phyloP scores from a whole-genome alignment of 805 yeast genomes.

The Yarrowia sp. region DNA sequence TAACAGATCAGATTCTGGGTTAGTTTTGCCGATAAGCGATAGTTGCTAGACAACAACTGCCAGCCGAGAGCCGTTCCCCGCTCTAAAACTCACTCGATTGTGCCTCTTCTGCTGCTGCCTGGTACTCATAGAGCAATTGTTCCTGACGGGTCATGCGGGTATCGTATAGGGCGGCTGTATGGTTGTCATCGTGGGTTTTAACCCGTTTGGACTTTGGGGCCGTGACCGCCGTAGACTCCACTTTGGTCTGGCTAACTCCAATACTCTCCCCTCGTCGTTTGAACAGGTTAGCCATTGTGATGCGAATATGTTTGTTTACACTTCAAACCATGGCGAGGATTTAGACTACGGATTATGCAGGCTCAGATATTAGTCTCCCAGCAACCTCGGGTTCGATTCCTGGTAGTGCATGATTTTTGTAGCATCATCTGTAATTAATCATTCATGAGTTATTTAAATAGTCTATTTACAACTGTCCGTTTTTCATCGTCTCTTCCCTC shows the following conservation, averaged over 20 bases:
- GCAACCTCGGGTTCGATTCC: no score
- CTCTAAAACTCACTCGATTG: constrained; percentile 18
- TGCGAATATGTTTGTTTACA: constrained; percentile 17
- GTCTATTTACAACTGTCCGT: constrained; percentile 25
- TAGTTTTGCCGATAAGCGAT: not conserved
- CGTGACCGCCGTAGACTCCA: not conserved
- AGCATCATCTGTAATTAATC: not conserved
- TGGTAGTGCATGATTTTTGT: no score
- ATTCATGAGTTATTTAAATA: constrained; percentile 1
- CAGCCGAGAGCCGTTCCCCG: no score
- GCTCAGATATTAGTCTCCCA: no score
- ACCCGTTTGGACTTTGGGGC: constrained; percentile 17
- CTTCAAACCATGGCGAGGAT: not conserved
- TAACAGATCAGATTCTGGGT: constrained; percentile 26
- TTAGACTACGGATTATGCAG: constrained; percentile 27
- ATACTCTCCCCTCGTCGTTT: constrained; percentile 28
- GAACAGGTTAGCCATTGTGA: constrained; percentile 17
- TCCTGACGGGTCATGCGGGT: constrained; percentile 29
- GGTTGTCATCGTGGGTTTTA: constrained; percentile 3
- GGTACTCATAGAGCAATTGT: constrained; percentile 23
- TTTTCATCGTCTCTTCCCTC: not conserved
- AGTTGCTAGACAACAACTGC: no score
- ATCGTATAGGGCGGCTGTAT: constrained; percentile 1
- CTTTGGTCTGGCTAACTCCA: not conserved
- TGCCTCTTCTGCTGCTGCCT: constrained; percentile 26